These are phyloP conservation scores for Colletotrichum salicis DNA, from an alignment of 2,329 filamentous ascomycete genomes.

Conservation along the genomic window DNA sequence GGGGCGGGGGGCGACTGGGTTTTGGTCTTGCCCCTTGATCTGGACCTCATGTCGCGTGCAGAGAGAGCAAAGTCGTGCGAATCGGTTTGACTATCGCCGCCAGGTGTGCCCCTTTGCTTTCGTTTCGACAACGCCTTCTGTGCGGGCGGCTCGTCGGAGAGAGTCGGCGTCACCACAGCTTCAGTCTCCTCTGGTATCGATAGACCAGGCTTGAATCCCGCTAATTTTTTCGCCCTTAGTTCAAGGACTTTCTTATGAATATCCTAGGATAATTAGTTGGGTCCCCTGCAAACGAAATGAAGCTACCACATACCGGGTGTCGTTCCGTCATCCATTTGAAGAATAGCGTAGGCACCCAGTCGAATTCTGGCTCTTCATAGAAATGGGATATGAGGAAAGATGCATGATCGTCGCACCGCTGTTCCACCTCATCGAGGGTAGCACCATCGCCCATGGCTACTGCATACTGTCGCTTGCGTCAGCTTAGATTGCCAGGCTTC, in stretches of 20 bases:
- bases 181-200: background rate
- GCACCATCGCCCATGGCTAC: slow-evolving; percentile 63
- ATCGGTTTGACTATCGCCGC: background rate
- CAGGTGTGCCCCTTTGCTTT: background rate
- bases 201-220: background rate
- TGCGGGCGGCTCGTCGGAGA: slow-evolving; percentile 24
- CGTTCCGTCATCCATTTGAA: slow-evolving; percentile 58
- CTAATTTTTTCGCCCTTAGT: slow-evolving; percentile 8
- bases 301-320: slow-evolving; percentile 50
- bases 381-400: slow-evolving; percentile 65
- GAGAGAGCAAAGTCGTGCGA: slow-evolving; percentile 7
- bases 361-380: slow-evolving; percentile 49
- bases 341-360: slow-evolving; percentile 59
- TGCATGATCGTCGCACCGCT: slow-evolving; percentile 59
- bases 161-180: background rate
- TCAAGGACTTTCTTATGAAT: slow-evolving; percentile 24
- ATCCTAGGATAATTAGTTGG: slow-evolving; percentile 15
- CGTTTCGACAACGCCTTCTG: slow-evolving; percentile 28
- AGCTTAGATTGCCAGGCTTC: slow-evolving; percentile 13
- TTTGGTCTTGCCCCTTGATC: slow-evolving; percentile 29
- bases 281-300: background rate
- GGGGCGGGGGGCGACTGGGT: slow-evolving; percentile 9
- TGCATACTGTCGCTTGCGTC: slow-evolving; percentile 54
- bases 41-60: slow-evolving; percentile 19
- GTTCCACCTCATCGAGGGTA: slow-evolving; percentile 59